Evolutionary conservation across 2,329 filamentous ascomycete species (phyloP), one percentile per base, ranked within the genome.

Genomic region (Tolypocladium paradoxum): DNA sequence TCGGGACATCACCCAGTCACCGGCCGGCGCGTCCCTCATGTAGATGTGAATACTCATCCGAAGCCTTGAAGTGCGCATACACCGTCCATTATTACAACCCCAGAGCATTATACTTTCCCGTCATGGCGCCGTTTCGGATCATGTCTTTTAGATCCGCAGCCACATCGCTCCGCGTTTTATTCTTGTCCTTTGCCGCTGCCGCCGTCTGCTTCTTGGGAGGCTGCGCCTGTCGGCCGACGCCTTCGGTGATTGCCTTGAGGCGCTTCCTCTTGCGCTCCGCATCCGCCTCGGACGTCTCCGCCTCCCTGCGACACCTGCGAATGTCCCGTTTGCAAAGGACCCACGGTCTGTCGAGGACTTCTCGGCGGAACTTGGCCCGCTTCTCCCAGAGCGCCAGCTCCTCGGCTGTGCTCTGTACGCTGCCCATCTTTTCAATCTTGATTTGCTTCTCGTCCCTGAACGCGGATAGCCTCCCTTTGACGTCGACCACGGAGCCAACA

Each of bases 311-410:
- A 58, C 78, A 82, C 54, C 66, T 69, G 49, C 74, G 73, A 47
- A 83, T 69, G 51, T 77, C 73, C 54, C 68, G 72, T 24, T 66
- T 64, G 33, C 69, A 72, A 33, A 85, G 59, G n/a, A 74, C 62
- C 83, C 83, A 86, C 0, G 79, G 76, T 53, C 64, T 67, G 3
- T 65, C 64, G 16, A 86, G 68, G 6, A 82, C 69, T 4, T 78
- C 72, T 35, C 61, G 62, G 36, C 73, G 72, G 60, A 85, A 83
- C 33, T 64, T 65, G 20, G 64, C 57, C 46, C 75, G 69, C 66
- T 80, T 80, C 59, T 76, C 71, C 83, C 83, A 86, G 9, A 83
- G 78, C 8, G 62, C 64, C 4, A 84, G 69, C 62, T 87, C 83
- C 35, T 78, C 71, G 47, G 75, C 73, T 0, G 82, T 85, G 46